Base-by-base conservation (phyloP, 805 yeast genomes). In the Clavispora fructus region DNA sequence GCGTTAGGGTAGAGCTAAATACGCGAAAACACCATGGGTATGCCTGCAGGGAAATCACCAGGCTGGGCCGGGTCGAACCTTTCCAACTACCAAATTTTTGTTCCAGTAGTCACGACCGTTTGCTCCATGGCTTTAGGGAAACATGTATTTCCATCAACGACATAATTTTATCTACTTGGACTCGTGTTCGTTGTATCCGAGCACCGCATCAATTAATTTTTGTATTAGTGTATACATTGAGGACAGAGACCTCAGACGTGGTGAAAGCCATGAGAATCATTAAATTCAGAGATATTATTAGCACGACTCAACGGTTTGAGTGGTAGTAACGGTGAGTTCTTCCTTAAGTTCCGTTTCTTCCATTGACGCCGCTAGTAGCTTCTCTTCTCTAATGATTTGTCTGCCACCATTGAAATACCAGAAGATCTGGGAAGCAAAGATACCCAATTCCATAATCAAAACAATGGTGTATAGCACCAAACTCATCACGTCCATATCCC, bases 371-470 rank as follows among this genome's bases (percentile, higher is more conserved):
- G 13, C 26, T 9, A 32, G 41, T n/a, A 43, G 35, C 46, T 65
- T 66, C 38, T 62, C 60, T 40, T 63, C 61, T 17, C 55, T 47
- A 9, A 63, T 40, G 10, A 54, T 51, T 26, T 60, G 42, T 8
- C 67, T 62, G 1, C 74, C 74, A 23, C 64, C 59, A 8, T 63
- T 51, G n/a, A 62, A 28, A 52, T 66, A 70, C 97, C 97, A 90
- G 12, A 85, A 67, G 8, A 75, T 54, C 46, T 89, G 97, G 42
- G 88, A 79, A 0, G 68, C 28, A 55, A 86, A 79, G 12, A 91
- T 86, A 0, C 97, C 97, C 1, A 83, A 44, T 58, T 91, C 97
- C 62, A 90, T 59, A 1, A 64, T 79, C 4, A 90, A 80, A 31
- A 91, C 90, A 16, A 89, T 73, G 10, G 80, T 73, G 61, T 91